phyloP scores from a whole-genome alignment of 768 basidiomycete genomes.

The Agaricus subrufescens region DNA sequence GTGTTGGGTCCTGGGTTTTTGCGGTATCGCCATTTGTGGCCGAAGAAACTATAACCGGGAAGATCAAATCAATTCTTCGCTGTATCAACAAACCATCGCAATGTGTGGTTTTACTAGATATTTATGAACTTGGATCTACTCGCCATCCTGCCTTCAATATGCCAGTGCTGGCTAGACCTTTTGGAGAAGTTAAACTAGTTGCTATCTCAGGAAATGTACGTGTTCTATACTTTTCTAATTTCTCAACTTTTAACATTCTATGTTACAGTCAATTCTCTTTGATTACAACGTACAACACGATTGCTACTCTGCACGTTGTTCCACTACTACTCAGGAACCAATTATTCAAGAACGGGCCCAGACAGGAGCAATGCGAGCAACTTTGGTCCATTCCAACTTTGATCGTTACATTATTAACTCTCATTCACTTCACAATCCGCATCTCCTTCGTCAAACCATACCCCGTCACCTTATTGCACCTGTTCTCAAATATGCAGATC shows the following conservation, averaged over 20 bases:
- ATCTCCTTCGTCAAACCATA: neutral
- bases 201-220: neutral
- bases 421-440: neutral
- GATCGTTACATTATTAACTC: neutral
- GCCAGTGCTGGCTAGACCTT: slow-evolving; percentile 10
- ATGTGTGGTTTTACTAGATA: slow-evolving; percentile 12
- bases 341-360: too few species aligned
- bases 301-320: neutral
- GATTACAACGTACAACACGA: slow-evolving; percentile 8
- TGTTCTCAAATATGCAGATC: neutral
- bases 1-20: slow-evolving; percentile 19
- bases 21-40: slow-evolving; percentile 8
- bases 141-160: slow-evolving; percentile 13
- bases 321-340: too few species aligned
- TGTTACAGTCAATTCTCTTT: slow-evolving; percentile 5
- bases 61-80: slow-evolving; percentile 15
- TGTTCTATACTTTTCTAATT: neutral
- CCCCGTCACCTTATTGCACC: neutral
- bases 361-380: too few species aligned
- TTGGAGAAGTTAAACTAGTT: neutral
- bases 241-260: neutral
- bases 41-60: slow-evolving; percentile 9
- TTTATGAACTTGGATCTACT: slow-evolving; percentile 10
- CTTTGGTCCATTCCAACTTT: too few species aligned
- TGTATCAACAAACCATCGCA: neutral